phyloP scores from a whole-genome alignment of 208 protist genomes.

The Acanthamoeba castellanii region DNA sequence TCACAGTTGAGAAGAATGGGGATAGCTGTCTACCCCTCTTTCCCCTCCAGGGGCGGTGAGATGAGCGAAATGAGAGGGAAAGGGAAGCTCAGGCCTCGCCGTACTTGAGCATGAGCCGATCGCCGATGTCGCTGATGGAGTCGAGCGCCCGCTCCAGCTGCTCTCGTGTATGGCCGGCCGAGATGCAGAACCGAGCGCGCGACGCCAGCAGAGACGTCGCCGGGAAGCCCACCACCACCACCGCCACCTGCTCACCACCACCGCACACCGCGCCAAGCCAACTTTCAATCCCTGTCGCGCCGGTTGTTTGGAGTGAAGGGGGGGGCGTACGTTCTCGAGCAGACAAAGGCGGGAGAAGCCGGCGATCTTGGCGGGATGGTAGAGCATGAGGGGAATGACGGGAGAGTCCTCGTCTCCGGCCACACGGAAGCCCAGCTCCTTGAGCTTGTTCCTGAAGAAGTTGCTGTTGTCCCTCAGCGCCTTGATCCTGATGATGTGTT shows the following conservation, averaged over 20 bases:
- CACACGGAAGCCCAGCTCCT: constrained; percentile 88
- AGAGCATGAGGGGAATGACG: constrained; percentile 97
- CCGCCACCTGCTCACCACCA: constrained; percentile 88
- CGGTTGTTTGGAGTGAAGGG: background rate
- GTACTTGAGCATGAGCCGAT: constrained; percentile 69
- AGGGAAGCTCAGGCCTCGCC: background rate
- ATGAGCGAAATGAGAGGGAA: too few species aligned
- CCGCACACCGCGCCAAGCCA: background rate
- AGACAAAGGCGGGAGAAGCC: constrained; percentile 93
- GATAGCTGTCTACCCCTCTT: too few species aligned
- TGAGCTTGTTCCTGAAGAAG: constrained; percentile 84
- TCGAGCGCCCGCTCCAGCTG: constrained; percentile 94
- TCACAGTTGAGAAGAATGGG: too few species aligned
- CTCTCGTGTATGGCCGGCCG: constrained; percentile 95
- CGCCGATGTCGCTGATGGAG: constrained; percentile 92
- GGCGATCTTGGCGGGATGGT: constrained; percentile 94
- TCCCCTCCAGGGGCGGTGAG: too few species aligned
- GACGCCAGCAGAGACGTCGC: constrained; percentile 95
- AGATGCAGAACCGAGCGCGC: constrained; percentile 92
- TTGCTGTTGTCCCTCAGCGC: constrained; percentile 86
- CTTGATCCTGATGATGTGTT: constrained; percentile 48
- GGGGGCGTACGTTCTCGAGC: constrained; percentile 76
- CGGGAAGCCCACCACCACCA: constrained; percentile 98
- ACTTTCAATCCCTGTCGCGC: background rate
- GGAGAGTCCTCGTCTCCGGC: constrained; percentile 94